A percentile compares a stretch with the other conserved stretches of the same genome.
Evolutionary conservation across 2,329 filamentous ascomycete species (phyloP).

Genomic region (Aspergillus sp.): DNA sequence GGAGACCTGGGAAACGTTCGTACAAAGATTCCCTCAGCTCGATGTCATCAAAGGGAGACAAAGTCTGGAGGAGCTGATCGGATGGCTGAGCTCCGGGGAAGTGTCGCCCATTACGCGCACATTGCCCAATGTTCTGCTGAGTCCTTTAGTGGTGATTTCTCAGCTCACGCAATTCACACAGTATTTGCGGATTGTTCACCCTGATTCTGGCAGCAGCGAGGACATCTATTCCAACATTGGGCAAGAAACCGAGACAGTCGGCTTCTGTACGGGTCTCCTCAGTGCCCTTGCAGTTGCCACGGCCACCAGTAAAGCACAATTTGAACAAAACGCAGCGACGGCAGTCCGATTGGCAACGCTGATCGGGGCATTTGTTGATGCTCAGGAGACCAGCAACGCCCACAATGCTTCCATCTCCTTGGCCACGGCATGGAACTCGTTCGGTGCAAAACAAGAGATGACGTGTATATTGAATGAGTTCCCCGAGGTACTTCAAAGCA

Average conservation of each 20-base stretch:
- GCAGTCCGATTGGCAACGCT: constrained; percentile 43
- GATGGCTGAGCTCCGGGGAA: constrained; percentile 10
- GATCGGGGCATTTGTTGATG: constrained; percentile 40
- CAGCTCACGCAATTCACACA: too few species aligned
- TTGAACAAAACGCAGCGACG: constrained; percentile 37
- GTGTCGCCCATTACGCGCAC: too few species aligned
- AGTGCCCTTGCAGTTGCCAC: constrained; percentile 39
- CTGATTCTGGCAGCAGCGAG: too few species aligned
- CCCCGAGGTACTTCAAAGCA: too few species aligned
- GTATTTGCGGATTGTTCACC: too few species aligned
- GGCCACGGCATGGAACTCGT: constrained; percentile 24
- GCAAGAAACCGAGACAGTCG: constrained; percentile 16
- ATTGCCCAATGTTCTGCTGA: too few species aligned
- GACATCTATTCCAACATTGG: too few species aligned
- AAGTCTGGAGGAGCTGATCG: not conserved
- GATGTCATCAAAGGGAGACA: too few species aligned
- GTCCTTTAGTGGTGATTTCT: too few species aligned
- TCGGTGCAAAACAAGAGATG: too few species aligned
- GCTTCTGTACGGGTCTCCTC: constrained; percentile 46
- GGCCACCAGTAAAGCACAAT: constrained; percentile 19
- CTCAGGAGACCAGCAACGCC: constrained; percentile 23
- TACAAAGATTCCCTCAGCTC: too few species aligned
- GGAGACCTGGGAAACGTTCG: not conserved
- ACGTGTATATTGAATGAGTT: too few species aligned
- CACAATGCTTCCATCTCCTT: not conserved